Base-by-base conservation (phyloP, 2,329 filamentous ascomycete genomes). In the Tolypocladium ophioglossoides region DNA sequence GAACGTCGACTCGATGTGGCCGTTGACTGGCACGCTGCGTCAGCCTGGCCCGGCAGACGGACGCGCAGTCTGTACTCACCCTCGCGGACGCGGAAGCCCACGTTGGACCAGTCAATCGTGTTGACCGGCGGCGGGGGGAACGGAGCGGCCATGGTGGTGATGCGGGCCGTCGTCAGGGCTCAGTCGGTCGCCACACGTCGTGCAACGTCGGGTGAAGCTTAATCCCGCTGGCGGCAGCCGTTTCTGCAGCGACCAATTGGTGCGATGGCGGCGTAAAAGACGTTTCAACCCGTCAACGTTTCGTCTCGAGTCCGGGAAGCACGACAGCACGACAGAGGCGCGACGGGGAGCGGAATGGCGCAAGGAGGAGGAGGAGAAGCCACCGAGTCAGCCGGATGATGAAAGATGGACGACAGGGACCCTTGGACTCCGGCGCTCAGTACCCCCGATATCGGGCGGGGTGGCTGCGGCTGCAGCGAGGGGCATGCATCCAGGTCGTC, bases 21-120 rank as follows among this genome's bases (percentile, higher is more conserved):
- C 92, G 66, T 96, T 95, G 66, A 96, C 91, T 90, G 63, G 18
- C 11, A 11, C 20, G 41, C 5, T 32, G 12, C 18, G 30, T 40
- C 46, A 32, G 37, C 27, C 10, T 46, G 14, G 6, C 16, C 3
- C 41, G 24, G 22, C 41, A n/a, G 8, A n/a, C 24, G 14, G 16
- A 8, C 24, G 2, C 4, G 24, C 16, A 18, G 14, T 10, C 4
- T 44, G 22, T 18, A n/a, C 74, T 63, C 71, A 89, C 89, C 89
- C 79, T 96, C 91, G 61, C 90, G 87, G 62, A 96, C 86, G 66
- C 85, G 85, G 80, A 97, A 97, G 67, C 92, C 92, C 60, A 97
- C 83, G 65, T 96, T 87, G 70, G 80, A 83, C 92, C 92, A 97
- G 78, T 97, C 91, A 74, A 95, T 92, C 59, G 86, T 87, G 66